Percentiles rank a stretch among this genome's conserved stretches.
Evolutionary conservation across 2,329 filamentous ascomycete species (phyloP).

Genomic region (Biscogniauxia mediterranea): DNA sequence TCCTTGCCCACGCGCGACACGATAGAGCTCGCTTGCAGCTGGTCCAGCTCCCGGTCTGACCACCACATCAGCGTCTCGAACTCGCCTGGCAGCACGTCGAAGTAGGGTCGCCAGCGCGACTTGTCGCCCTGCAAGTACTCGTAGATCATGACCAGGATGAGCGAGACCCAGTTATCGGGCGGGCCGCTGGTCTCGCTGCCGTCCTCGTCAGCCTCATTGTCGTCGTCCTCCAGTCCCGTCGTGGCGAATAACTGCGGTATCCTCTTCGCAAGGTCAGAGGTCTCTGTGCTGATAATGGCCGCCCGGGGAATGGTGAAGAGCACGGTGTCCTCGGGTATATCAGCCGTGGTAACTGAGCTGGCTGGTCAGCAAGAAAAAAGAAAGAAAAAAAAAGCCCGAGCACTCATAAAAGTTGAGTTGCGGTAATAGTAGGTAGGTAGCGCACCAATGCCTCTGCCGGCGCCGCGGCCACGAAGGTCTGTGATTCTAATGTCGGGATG

Average conservation of each 20-base stretch:
- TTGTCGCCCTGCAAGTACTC: conserved; percentile 59
- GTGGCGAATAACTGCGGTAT: conserved; percentile 53
- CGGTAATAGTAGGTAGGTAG: too few relatives aligned
- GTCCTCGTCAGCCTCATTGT: conserved; percentile 39
- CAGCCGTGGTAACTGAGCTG: conserved; percentile 62
- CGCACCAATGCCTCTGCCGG: conserved; percentile 56
- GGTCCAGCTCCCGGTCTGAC: conserved; percentile 64
- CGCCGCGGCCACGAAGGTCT: conserved; percentile 49
- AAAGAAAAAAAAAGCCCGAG: neutral
- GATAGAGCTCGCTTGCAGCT: conserved; percentile 77
- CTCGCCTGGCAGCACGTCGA: conserved; percentile 65
- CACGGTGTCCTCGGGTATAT: conserved; percentile 71
- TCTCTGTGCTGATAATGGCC: conserved; percentile 69
- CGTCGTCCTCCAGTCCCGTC: conserved; percentile 33
- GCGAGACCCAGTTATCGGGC: conserved; percentile 53
- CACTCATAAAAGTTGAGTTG: neutral
- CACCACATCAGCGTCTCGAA: conserved; percentile 95
- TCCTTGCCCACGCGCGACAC: conserved; percentile 72
- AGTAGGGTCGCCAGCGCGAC: conserved; percentile 76
- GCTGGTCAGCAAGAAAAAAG: conserved; percentile 16
- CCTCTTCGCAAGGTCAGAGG: conserved; percentile 62
- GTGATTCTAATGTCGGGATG: conserved; percentile 51
- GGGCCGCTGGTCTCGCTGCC: conserved; percentile 31
- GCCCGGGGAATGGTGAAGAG: conserved; percentile 77
- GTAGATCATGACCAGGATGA: conserved; percentile 79